Conservation (phyloP, 345 rosid species). For the Eucalyptus sp. region DNA sequence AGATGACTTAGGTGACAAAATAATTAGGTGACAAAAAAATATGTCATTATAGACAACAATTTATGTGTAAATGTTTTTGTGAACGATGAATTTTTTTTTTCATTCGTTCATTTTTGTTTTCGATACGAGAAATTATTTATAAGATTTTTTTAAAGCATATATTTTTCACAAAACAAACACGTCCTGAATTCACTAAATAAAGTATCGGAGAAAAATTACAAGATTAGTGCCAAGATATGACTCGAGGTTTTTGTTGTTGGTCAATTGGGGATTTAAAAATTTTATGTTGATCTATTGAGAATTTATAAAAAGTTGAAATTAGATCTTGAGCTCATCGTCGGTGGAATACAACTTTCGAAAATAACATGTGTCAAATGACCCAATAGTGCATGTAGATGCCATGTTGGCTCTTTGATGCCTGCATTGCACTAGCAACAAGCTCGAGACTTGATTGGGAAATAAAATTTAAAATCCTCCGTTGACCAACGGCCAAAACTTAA, state of each 20-base stretch:
- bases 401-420: background rate
- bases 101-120: background rate
- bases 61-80: background rate
- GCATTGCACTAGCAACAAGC: background rate
- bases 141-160: background rate
- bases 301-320: no score
- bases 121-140: background rate
- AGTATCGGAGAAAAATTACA: background rate
- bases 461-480: background rate
- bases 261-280: background rate
- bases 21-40: background rate
- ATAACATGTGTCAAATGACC: background rate
- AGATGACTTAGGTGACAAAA: background rate
- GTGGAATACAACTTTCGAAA: no score
- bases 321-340: background rate
- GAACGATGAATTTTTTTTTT: background rate
- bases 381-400: background rate
- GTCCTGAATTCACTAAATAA: background rate
- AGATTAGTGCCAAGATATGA: background rate
- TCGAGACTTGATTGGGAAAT: background rate
- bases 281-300: no score
- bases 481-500: background rate
- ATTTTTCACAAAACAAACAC: background rate
- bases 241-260: background rate
- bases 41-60: background rate